These are phyloP conservation scores for Cyclocybe aegerita DNA, from an alignment of 768 basidiomycete genomes.

Conservation along the genomic window DNA sequence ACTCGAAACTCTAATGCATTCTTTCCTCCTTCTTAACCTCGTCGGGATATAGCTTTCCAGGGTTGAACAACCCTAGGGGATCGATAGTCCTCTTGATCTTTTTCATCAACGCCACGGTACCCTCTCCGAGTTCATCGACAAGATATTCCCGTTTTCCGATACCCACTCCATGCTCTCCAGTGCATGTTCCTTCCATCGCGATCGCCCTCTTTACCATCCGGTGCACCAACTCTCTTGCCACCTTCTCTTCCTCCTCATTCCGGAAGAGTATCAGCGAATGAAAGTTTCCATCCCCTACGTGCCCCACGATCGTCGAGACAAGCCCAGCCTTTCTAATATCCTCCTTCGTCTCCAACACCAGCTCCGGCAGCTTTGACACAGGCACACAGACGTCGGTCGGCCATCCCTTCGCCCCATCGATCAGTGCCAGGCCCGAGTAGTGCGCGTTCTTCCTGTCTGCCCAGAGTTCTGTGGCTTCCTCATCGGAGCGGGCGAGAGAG, in stretches of 20 bases:
- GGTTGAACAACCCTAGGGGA: slow-evolving; percentile 77
- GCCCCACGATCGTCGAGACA: slow-evolving; percentile 66
- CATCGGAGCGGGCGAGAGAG: slow-evolving; percentile 56
- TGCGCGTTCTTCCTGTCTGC: slow-evolving; percentile 67
- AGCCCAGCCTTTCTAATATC: slow-evolving; percentile 62
- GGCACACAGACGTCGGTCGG: slow-evolving; percentile 80
- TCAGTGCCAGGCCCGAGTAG: slow-evolving; percentile 52
- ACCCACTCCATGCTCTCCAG: slow-evolving; percentile 87
- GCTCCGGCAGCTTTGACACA: slow-evolving; percentile 60
- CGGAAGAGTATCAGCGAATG: slow-evolving; percentile 55
- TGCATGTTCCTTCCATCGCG: slow-evolving; percentile 72
- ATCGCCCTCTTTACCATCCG: slow-evolving; percentile 70
- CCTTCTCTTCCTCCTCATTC: slow-evolving; percentile 49
- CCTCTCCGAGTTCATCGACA: slow-evolving; percentile 76
- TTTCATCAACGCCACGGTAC: slow-evolving; percentile 85
- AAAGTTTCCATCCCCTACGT: slow-evolving; percentile 69
- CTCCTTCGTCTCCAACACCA: slow-evolving; percentile 68
- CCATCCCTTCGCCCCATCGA: slow-evolving; percentile 60
- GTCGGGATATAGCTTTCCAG: slow-evolving; percentile 54
- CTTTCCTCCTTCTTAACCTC: background rate
- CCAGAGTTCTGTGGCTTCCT: slow-evolving; percentile 78
- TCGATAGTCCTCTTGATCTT: slow-evolving; percentile 74
- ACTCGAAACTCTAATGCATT: background rate
- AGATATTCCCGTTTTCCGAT: slow-evolving; percentile 83
- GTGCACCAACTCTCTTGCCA: slow-evolving; percentile 45